Base-by-base conservation (phyloP, 352 stramenopile genomes). In the Globisporangium echinulatum region DNA sequence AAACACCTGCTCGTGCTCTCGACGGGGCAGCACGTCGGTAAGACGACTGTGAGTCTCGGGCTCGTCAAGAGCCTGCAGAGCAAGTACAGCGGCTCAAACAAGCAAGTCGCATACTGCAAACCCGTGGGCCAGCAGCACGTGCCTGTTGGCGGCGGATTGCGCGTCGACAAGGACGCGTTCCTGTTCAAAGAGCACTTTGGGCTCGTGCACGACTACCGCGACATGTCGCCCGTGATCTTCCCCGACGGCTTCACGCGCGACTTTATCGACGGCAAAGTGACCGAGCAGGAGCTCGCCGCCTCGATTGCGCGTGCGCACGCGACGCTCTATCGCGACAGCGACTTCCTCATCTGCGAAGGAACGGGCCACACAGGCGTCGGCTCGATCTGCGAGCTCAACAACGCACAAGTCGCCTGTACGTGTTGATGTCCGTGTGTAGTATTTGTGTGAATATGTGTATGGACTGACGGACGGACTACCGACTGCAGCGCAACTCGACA, bases 221-320 rank as follows among this genome's bases (percentile, higher is more conserved):
- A 98, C 69, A 99, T 99, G 97, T 98, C 87, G 58, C 97, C 97
- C 38, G 96, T 99, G 36, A 94, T 99, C 71, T 98, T 99, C 68
- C 96, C 96, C 0, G 68, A 88, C 42, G 96, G 96, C 25, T 99
- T 99, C 71, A 99, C 97, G 47, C 92, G 94, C 66, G 82, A 98
- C 56, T 99, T 96, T 64, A 95, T 99, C 57, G 96, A 99, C 70
- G 96, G 96, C 14, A 94, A 98, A 67, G 85, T 96, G 19, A 96
- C 83, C n/a, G 77, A 87, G 33, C 65, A 79, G 44, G 69, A 94
- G 66, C 82, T 95, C 57, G 75, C 90, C 49, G 67, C 77, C 15
- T 71, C 85, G 37, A 97, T 99, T 55, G 65, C 80, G 47, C 39
- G 61, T 25, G 87, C 91, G 17, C 93, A 97, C 67, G 70, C 73